Evolutionary conservation across 352 stramenopile genomes (phyloP), one percentile per base, ranked within the genome.

Genomic region (Globisporangium camurandrum): DNA sequence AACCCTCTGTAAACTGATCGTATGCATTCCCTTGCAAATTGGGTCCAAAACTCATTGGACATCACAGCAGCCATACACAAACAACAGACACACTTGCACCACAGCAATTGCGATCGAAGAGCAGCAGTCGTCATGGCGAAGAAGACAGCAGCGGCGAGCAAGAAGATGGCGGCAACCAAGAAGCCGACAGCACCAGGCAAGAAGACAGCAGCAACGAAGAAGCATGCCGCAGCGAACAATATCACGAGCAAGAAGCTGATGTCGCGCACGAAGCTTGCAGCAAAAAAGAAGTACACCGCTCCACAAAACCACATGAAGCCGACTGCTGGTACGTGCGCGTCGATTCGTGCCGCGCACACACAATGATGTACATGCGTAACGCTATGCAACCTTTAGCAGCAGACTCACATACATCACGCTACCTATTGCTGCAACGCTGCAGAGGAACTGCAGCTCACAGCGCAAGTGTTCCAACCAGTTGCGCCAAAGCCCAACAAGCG

Each of bases 371-470:
- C n/a, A n/a, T n/a, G n/a, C n/a, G n/a, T n/a, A n/a, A n/a, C n/a
- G n/a, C n/a, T n/a, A n/a, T n/a, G n/a, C n/a, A n/a, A n/a, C n/a
- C n/a, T n/a, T n/a, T n/a, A n/a, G n/a, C n/a, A n/a, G n/a, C n/a
- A n/a, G n/a, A n/a, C n/a, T n/a, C n/a, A n/a, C n/a, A n/a, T n/a
- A n/a, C n/a, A 20, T 39, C 14, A 17, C 10, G 12, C 4, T 39
- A 9, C 27, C 3, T 38, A n/a, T 26, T 27, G 10, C 44, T 49
- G 23, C 39, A 28, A 40, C 30, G 10, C 22, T 17, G 19, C 42
- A 75, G 69, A 78, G 46, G 77, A 88, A 52, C 68, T 70, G 62
- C 61, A 69, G 41, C 62, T 88, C 52, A 68, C 62, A 6, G 60
- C 69, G 34, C 62, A 85, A 26, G 54, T 88, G 34, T 88, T 88